Evolutionary conservation across 257 asterid genomes (phyloP), one percentile per base, ranked within the genome.

Genomic region (Nicotiana otophora): DNA sequence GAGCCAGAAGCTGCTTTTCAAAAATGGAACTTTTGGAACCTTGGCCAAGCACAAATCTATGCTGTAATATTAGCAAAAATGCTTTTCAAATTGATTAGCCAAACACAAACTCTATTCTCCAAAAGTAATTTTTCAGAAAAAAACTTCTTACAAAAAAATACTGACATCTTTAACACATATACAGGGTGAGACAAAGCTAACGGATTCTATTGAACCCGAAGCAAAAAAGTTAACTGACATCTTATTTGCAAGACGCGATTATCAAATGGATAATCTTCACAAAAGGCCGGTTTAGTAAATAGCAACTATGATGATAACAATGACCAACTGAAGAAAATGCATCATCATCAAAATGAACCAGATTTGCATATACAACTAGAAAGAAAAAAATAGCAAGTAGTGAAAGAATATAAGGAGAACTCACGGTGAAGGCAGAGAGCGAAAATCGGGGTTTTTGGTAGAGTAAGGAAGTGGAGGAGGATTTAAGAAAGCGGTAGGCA

Each of bases 401-500:
- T 60, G 30, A 60, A 20, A n/a, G 34, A 42, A 69, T 34, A 68
- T 11, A 46, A 23, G 20, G 48, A 42, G 63, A 75, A 81, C 97
- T 86, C 84, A 93, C 98, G 16, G 84, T 65, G 77, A 85, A 81
- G 48, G 89, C 60, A 30, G 95, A 87, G 81, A 91, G 19, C 54
- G 84, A 77, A 10, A 86, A 83, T 12, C 68, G 90, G 64, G 90
- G 83, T 46, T 84, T 87, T 15, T 46, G 88, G 31, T 81, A 81
- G 39, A 86, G 78, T 74, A 89, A 72, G 53, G 90, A 76, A 5
- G 87, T 83, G 26, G 87, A 63, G 30, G 92, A 86, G 12, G 51
- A 42, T 23, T 87, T 95, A 68, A 88, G 75, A 81, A 89, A 63
- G 80, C 93, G 92, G 70, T 82, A 91, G 83, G 89, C 89, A 82